Evolutionary conservation across 176 grass and related monocot species (phyloP), one percentile per base, ranked within the genome.

Genomic region (Dactylis glomerata): DNA sequence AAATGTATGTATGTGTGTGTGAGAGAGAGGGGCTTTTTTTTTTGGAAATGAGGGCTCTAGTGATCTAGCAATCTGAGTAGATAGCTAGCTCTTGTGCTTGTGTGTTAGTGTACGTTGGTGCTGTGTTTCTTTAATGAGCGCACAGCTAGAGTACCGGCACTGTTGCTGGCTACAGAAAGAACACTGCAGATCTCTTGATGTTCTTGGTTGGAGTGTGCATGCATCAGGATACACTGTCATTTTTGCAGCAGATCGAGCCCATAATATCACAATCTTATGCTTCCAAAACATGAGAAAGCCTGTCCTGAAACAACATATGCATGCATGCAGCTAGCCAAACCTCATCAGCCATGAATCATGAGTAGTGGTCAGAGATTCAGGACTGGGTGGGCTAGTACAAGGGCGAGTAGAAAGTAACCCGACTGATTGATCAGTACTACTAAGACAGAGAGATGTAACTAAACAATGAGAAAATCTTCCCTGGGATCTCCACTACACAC

Each of bases 141-240:
- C 47, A 73, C 41, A 80, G 66, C 79, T 54, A 80, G 84, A 78
- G 76, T 30, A 54, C 32, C 27, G 41, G 70, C 63, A 76, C 85
- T 80, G 81, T 80, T 38, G 59, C 28, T 1, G 68, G 9, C 68
- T 87, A 91, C 85, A 91, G 81, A 31, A 91, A 84, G 47, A 84
- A 83, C 85, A 87, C 89, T 87, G 85, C 89, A 84, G 85, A 84
- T 52, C 76, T 87, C 81, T 87, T 81, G 72, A 71, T 81, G 76
- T 63, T 84, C 76, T 87, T 37, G 81, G 89, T 69, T 84, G 41
- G 51, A 38, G 85, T 32, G 87, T 67, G 36, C 44, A 58, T 73
- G 70, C 42, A 47, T 30, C 42, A 73, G 42, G 67, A 28, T 40
- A 59, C 78, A 64, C 57, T 75, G 82, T 62, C 75, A 67, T 68